Evolutionary conservation across 208 protist genomes (phyloP).

Genomic region (Acanthamoeba pearcei): DNA sequence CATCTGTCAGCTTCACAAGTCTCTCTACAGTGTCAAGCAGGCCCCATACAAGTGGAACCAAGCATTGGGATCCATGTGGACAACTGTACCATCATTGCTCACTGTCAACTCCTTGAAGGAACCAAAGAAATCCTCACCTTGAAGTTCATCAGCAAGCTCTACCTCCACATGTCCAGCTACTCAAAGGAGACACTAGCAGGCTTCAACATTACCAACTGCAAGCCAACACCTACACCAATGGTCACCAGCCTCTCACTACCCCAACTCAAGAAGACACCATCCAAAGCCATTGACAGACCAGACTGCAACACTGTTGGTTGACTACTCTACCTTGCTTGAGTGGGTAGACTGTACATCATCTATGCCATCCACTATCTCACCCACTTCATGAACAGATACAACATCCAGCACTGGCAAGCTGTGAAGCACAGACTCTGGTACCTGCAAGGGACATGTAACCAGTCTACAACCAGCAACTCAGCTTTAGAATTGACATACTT

Average conservation of each 20-base stretch:
- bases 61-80: constrained; percentile 1
- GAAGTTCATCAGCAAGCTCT: neutral
- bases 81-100: neutral
- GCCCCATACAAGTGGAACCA: neutral
- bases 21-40: neutral
- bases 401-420: neutral
- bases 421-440: neutral
- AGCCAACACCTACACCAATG: neutral
- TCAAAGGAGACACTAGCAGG: neutral
- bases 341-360: neutral
- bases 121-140: neutral
- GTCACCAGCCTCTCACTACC: neutral
- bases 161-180: neutral
- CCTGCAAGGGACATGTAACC: neutral
- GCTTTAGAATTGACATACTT: neutral
- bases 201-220: neutral
- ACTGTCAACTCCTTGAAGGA: neutral
- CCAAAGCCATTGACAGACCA: neutral
- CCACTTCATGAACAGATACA: neutral
- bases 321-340: neutral
- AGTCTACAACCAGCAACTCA: neutral
- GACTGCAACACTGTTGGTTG: neutral
- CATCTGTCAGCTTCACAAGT: neutral
- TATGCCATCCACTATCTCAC: constrained; percentile 16
- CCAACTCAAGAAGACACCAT: neutral